phyloP scores from a whole-genome alignment of 106 monocot genomes.

The Cymbidium sinense region DNA sequence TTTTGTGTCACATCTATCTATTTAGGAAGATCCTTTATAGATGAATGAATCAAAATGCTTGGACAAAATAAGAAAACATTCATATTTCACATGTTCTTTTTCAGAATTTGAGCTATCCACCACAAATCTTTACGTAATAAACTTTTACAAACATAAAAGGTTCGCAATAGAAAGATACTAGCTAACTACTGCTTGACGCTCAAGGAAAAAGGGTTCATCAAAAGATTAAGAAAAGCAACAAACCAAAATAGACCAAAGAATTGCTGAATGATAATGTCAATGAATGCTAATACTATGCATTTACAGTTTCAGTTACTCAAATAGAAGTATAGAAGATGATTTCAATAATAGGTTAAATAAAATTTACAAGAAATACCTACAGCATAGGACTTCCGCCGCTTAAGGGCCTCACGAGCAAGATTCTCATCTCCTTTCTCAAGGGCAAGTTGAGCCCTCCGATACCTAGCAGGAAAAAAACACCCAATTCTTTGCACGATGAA shows the following conservation, averaged over 20 bases:
- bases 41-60: background rate
- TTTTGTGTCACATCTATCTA: background rate
- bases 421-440: constrained; percentile 94
- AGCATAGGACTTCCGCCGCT: constrained; percentile 93
- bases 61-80: background rate
- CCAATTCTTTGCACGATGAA: background rate
- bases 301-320: background rate
- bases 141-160: background rate
- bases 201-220: background rate
- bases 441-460: constrained; percentile 89
- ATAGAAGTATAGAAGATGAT: background rate
- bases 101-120: background rate
- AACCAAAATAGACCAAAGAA: background rate
- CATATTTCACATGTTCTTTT: background rate
- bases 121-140: background rate
- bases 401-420: constrained; percentile 97
- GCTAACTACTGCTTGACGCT: background rate
- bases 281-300: background rate
- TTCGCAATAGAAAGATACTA: background rate
- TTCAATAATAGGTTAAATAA: background rate
- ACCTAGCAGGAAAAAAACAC: constrained; percentile 36
- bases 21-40: background rate
- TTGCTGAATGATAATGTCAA: background rate
- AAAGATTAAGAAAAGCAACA: background rate
- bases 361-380: constrained; percentile 45